Conservation (phyloP, 768 basidiomycete species). For the Trametes cinnabarina region DNA sequence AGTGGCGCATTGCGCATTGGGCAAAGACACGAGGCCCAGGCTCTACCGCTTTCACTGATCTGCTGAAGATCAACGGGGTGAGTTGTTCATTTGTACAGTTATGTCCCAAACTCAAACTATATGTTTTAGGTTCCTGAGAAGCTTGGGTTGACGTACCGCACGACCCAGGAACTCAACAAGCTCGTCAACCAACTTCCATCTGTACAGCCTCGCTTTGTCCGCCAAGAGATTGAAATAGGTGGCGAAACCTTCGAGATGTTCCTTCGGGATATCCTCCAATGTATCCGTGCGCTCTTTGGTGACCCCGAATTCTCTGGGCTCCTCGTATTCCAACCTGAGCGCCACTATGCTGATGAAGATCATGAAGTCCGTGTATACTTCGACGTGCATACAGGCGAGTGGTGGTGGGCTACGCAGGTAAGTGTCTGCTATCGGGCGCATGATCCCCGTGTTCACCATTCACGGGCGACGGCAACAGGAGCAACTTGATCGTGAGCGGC, state of each 20-base stretch:
- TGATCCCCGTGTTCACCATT: not conserved
- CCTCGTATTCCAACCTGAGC: conserved; percentile 36
- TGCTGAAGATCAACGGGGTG: conserved; percentile 40
- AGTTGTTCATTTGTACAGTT: conserved; percentile 16
- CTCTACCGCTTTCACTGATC: conserved; percentile 38
- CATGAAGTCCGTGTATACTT: conserved; percentile 30
- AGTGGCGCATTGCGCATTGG: conserved; percentile 44
- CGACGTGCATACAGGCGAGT: conserved; percentile 47
- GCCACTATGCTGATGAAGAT: conserved; percentile 35
- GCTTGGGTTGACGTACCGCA: conserved; percentile 35
- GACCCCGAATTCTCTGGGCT: conserved; percentile 33
- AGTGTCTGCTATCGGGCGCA: not conserved
- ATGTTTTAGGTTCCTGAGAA: conserved; percentile 17
- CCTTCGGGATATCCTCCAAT: conserved; percentile 35
- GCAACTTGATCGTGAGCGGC: conserved; percentile 16
- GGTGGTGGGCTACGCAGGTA: conserved; percentile 54
- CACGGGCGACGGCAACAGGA: conserved; percentile 1
- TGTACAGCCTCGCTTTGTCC: conserved; percentile 26
- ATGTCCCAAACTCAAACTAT: not conserved
- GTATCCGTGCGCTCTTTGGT: conserved; percentile 35
- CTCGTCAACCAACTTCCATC: conserved; percentile 34
- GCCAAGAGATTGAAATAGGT: conserved; percentile 27
- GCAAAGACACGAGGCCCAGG: conserved; percentile 36
- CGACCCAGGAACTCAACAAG: conserved; percentile 30
- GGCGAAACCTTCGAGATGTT: conserved; percentile 35